phyloP scores from a whole-genome alignment of 2,329 filamentous ascomycete genomes.

The Magnaporthales sp. region DNA sequence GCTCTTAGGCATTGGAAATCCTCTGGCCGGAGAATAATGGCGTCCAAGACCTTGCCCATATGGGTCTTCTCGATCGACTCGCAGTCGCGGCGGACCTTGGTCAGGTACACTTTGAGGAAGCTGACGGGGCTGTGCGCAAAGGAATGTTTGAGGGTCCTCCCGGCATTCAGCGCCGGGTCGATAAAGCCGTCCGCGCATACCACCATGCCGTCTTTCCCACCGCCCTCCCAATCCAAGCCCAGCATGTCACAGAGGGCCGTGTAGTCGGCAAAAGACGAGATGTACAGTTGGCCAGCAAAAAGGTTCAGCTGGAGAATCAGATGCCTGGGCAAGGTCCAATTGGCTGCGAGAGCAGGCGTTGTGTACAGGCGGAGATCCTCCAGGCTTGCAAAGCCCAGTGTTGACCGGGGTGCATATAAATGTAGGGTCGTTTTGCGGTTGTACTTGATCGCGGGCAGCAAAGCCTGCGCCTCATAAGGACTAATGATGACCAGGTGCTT shows the following conservation, averaged over 20 bases:
- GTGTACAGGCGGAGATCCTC: constrained; percentile 37
- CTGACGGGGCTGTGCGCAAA: not conserved
- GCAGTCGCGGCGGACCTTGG: constrained; percentile 26
- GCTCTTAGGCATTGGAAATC: not conserved
- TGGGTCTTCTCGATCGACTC: constrained; percentile 31
- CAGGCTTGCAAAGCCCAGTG: constrained; percentile 26
- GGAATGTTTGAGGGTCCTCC: not conserved
- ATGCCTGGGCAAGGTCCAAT: constrained; percentile 12
- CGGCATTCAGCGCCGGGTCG: not conserved
- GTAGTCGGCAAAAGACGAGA: constrained; percentile 47
- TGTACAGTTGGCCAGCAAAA: constrained; percentile 60
- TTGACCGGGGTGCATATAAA: constrained; percentile 39
- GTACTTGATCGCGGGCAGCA: constrained; percentile 30
- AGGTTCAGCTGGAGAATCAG: constrained; percentile 47
- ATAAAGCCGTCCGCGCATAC: not conserved
- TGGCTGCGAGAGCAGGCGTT: constrained; percentile 16
- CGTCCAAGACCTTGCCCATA: constrained; percentile 27
- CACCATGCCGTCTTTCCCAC: not conserved
- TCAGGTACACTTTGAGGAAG: constrained; percentile 22
- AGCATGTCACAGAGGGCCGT: constrained; percentile 38
- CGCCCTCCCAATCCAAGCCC: constrained; percentile 18
- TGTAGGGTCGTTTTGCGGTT: constrained; percentile 32
- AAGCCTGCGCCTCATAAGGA: constrained; percentile 47
- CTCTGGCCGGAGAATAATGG: constrained; percentile 19
- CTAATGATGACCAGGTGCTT: constrained; percentile 45